These are phyloP conservation scores for Dryas alaskensis DNA, from an alignment of 306 rosid genomes.

Conservation along the genomic window DNA sequence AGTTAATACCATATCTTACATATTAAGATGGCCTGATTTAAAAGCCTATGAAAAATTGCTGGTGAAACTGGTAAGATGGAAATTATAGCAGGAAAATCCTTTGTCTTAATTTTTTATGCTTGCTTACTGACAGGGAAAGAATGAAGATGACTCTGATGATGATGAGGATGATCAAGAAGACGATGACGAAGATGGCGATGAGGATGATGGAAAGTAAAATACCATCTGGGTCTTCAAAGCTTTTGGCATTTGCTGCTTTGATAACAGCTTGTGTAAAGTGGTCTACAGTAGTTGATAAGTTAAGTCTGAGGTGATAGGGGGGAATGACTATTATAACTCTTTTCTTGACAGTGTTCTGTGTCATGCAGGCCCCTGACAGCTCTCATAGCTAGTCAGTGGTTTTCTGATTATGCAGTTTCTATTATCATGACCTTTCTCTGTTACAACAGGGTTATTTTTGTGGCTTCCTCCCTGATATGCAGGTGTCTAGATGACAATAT, in stretches of 20 bases:
- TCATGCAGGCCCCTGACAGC: conserved; percentile 30
- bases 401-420: conserved; percentile 15
- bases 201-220: conserved; percentile 53
- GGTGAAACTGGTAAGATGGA: not conserved
- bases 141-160: conserved; percentile 56
- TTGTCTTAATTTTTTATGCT: not conserved
- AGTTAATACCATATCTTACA: too few species aligned
- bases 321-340: conserved; percentile 32
- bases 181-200: conserved; percentile 50
- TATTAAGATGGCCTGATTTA: too few species aligned
- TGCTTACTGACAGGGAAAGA: conserved; percentile 48
- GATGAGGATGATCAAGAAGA: conserved; percentile 66
- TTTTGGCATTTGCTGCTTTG: conserved; percentile 27
- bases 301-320: conserved; percentile 24
- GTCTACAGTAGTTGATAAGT: conserved; percentile 32
- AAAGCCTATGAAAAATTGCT: too few species aligned
- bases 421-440: conserved; percentile 8
- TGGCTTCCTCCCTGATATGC: conserved; percentile 28
- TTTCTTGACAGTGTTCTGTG: conserved; percentile 26
- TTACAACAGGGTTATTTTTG: conserved; percentile 35
- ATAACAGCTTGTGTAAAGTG: conserved; percentile 53
- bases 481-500: not conserved
- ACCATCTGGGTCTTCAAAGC: conserved; percentile 16
- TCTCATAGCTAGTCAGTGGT: conserved; percentile 26
- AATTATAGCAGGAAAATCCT: not conserved